Evolutionary conservation across 2,329 filamentous ascomycete species (phyloP), one percentile per base, ranked within the genome.

Genomic region (Scedosporium aurantiacum): DNA sequence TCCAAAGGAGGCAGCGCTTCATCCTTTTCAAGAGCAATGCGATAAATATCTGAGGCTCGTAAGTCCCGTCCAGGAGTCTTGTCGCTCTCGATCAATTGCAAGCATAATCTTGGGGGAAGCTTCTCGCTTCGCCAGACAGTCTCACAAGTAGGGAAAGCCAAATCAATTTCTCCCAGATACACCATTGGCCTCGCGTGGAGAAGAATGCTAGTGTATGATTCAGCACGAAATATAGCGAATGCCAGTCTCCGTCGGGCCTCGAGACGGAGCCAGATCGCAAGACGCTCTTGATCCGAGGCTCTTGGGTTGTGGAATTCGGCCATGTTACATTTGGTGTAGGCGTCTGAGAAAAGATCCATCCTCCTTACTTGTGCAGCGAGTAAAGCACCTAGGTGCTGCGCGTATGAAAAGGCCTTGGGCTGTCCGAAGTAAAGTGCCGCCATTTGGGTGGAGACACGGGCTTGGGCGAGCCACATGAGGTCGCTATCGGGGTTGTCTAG

Each of bases 401-500:
- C 57, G 23, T 59, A 59, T 10, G 57, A 47, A 28, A 59, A 59
- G 37, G 37, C 57, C 10, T 40, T 18, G 18, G 57, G 57, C 41
- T 59, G 57, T 14, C 57, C 57, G 21, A 59, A 59, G 41, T 59
- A 59, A 28, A 59, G 57, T 2, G 57, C 32, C 41, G 57, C 37
- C 32, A 59, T 45, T 21, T 59, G 57, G 2, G 57, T 59, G 41
- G 45, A 27, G 12, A 59, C 23, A 21, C 57, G 57, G 5, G 40
- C 57, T 23, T 59, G 57, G 1, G 57, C 57, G n/a, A 59, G 40
- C 57, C 57, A 59, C 10, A 59, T 28, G n/a, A 59, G 57, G 23
- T 47, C 23, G 5, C 45, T 40, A 7, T 59, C 57, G 8, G 57
- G n/a, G 5, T 40, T 45, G 57, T 59, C 57, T 2, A 59, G 41